Base-by-base conservation (phyloP, 2,329 filamentous ascomycete genomes). In the Fusarium burgessii region DNA sequence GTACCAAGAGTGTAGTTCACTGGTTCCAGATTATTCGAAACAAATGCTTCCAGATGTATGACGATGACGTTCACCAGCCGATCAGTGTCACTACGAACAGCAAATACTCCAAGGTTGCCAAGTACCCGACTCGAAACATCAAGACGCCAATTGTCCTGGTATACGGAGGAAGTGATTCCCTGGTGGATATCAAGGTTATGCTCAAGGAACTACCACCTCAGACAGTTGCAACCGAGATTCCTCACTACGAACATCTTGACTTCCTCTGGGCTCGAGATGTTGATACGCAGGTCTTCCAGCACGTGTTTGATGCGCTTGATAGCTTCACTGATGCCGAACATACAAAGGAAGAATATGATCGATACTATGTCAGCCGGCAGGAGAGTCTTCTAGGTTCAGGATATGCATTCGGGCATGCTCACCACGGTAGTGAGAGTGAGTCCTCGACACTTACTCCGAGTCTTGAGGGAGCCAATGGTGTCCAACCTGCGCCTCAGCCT, bases 21-120 rank as follows among this genome's bases (percentile, higher is more conserved):
- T 99, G 96, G 96, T 99, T 99, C 80, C 96, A 99, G 79, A 98
- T 99, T 78, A 99, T 99, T 76, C 92, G 96, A 71, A 98, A 95
- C 77, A 93, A 94, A 76, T 94, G 90, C 29, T 98, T 99, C 80
- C 96, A 99, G 81, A 98, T 99, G 93, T 98, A 95, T 80, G 96
- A 99, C 78, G 96, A 99, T 78, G 95, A 98, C 76, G 88, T 96
- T 2, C 92, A 94, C 62, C 91, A 91, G 32, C 92, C 92, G 0
- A 84, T 97, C 65, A 89, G 90, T 58, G 84, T 95, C 40, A 89
- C 88, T 25, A 90, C 90, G 7, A 88, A 88, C 58, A 91, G 89
- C 77, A 94, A 95, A 76, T 97, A 97, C 82, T 97, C 97, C 80
- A 98, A 98, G 79, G 95, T 98, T 9, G 94, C 96, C 75, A 95